phyloP scores from a whole-genome alignment of 2,329 filamentous ascomycete species.

The Pseudovirgaria hyperparasitica region DNA sequence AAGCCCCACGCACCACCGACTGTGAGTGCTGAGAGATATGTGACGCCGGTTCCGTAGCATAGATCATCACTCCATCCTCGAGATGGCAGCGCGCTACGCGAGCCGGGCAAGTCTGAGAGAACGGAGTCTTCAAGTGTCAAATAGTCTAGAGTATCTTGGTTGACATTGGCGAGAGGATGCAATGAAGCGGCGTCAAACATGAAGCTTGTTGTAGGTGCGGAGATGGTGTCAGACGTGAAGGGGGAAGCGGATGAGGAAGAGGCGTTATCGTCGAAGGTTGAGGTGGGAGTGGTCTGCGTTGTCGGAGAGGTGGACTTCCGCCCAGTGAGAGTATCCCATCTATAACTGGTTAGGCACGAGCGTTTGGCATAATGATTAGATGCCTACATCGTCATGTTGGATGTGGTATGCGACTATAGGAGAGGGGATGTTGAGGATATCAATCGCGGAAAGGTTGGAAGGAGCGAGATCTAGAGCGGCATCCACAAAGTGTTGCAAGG shows the following conservation, averaged over 20 bases:
- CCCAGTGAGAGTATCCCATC: slow-evolving; percentile 46
- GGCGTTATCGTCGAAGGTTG: slow-evolving; percentile 25
- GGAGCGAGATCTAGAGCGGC: too few relatives aligned
- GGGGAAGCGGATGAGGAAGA: slow-evolving; percentile 39
- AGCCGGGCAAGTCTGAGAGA: slow-evolving; percentile 73
- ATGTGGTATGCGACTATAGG: too few relatives aligned
- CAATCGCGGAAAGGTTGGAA: too few relatives aligned
- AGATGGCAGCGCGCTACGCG: slow-evolving; percentile 79
- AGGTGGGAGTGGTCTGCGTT: slow-evolving; percentile 28
- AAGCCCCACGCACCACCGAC: slow-evolving; percentile 87
- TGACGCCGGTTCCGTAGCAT: slow-evolving; percentile 92
- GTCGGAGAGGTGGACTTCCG: slow-evolving; percentile 38
- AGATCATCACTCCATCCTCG: slow-evolving; percentile 97
- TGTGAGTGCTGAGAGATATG: slow-evolving; percentile 77
- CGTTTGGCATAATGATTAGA: neutral
- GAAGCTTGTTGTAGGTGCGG: slow-evolving; percentile 77
- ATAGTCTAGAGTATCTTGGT: slow-evolving; percentile 90
- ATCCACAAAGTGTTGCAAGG: too few relatives aligned
- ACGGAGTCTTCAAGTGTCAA: slow-evolving; percentile 84
- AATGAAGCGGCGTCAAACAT: slow-evolving; percentile 80
- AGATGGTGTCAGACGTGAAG: slow-evolving; percentile 57
- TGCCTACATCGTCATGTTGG: slow-evolving; percentile 24
- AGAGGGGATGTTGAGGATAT: too few relatives aligned
- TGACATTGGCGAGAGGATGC: slow-evolving; percentile 85
- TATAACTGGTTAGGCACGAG: slow-evolving; percentile 4